Percentiles rank a stretch among this genome's conserved stretches.
phyloP scores from a whole-genome alignment of 208 protist genomes.

The Trypanosoma conorhini region DNA sequence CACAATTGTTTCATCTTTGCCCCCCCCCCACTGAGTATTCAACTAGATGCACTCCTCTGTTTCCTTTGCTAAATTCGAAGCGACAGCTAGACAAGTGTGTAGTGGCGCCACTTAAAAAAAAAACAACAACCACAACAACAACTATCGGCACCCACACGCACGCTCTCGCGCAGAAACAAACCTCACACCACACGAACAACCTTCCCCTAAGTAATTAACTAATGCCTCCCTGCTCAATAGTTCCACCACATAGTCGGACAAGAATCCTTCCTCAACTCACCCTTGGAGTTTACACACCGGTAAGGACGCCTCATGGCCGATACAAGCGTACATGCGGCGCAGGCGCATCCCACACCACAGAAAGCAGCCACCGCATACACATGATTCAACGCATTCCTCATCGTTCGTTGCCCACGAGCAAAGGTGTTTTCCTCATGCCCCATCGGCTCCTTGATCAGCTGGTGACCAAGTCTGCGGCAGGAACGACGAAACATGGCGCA shows the following conservation, averaged over 20 bases:
- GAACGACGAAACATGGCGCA: slow-evolving; percentile 61
- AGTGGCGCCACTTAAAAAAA: not conserved
- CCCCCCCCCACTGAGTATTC: not conserved
- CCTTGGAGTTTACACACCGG: slow-evolving; percentile 52
- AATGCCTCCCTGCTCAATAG: slow-evolving; percentile 38
- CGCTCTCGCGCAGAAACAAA: slow-evolving; percentile 1
- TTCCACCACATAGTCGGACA: slow-evolving; percentile 81
- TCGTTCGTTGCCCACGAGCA: slow-evolving; percentile 61
- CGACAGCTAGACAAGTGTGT: not conserved
- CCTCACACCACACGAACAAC: not conserved
- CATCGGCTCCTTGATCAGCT: slow-evolving; percentile 91
- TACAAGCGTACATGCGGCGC: slow-evolving; percentile 62
- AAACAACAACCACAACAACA: no score
- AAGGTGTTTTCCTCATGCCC: slow-evolving; percentile 87
- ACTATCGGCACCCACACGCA: no score
- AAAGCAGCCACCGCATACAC: slow-evolving; percentile 47
- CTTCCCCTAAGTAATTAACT: not conserved
- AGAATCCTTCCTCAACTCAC: slow-evolving; percentile 58
- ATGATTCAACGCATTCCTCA: slow-evolving; percentile 59
- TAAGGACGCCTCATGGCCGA: slow-evolving; percentile 56
- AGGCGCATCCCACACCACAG: slow-evolving; percentile 54
- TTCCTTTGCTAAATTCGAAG: slow-evolving; percentile 8
- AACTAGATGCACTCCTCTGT: not conserved
- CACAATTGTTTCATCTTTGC: not conserved
- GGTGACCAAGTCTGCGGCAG: slow-evolving; percentile 61